These are phyloP conservation scores for Phytophthora nicotianae DNA, from an alignment of 352 stramenopile species.

Conservation along the genomic window DNA sequence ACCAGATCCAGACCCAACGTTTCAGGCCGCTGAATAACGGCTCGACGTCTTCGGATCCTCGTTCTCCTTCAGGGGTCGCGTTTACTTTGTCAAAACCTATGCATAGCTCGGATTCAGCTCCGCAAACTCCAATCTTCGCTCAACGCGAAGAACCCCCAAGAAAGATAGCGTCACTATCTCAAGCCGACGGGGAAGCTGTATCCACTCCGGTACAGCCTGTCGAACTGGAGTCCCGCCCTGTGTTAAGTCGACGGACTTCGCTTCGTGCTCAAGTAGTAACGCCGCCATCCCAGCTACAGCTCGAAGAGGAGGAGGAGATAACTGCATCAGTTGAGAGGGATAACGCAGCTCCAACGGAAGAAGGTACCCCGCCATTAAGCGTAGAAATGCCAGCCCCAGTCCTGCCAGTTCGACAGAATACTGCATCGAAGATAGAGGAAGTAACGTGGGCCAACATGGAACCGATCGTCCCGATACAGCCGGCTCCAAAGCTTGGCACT, in stretches of 20 bases:
- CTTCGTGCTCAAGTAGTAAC: constrained; percentile 10
- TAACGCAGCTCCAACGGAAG: neutral
- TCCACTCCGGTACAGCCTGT: constrained; percentile 17
- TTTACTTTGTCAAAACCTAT: constrained; percentile 8
- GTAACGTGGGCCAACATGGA: constrained; percentile 30
- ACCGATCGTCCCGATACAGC: constrained; percentile 18
- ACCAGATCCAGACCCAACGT: constrained; percentile 16
- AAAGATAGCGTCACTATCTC: constrained; percentile 19
- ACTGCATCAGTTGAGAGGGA: constrained; percentile 10
- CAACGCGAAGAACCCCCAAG: constrained; percentile 15
- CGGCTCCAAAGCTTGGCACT: constrained; percentile 17
- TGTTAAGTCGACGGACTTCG: constrained; percentile 12
- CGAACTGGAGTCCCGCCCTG: constrained; percentile 4
- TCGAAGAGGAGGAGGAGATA: constrained; percentile 20
- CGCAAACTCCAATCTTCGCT: constrained; percentile 12
- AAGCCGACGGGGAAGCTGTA: constrained; percentile 25
- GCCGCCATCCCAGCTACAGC: constrained; percentile 6
- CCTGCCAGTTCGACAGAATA: constrained; percentile 8
- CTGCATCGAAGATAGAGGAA: constrained; percentile 15
- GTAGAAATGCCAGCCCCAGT: constrained; percentile 10
- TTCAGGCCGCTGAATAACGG: constrained; percentile 15
- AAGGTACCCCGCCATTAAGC: neutral
- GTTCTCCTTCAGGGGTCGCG: constrained; percentile 7
- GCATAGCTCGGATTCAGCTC: neutral
- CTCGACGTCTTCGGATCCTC: constrained; percentile 18